Conservation (phyloP, 2,329 filamentous ascomycete genomes). For the Chaetomiaceae sp. region DNA sequence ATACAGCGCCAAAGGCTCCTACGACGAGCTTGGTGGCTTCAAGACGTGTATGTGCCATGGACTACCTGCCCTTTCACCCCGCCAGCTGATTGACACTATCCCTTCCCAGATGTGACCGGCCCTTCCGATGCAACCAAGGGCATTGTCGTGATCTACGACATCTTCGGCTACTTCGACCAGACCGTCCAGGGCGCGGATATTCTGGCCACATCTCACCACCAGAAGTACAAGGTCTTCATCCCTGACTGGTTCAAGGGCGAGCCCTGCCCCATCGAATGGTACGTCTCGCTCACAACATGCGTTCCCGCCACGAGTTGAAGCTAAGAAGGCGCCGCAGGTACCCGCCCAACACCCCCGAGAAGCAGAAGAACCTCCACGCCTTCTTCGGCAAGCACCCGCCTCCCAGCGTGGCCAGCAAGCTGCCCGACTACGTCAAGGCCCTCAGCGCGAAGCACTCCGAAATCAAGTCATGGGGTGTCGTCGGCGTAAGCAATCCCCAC, state of each 20-base stretch:
- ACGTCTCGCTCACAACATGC: constrained; percentile 8
- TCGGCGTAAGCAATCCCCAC: constrained; percentile 47
- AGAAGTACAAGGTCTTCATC: constrained; percentile 80
- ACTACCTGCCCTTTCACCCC: not conserved
- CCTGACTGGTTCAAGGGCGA: constrained; percentile 86
- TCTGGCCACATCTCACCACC: constrained; percentile 50
- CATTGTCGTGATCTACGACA: constrained; percentile 60
- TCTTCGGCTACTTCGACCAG: constrained; percentile 68
- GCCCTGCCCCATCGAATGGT: constrained; percentile 54
- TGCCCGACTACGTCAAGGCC: constrained; percentile 53
- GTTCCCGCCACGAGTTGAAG: not conserved
- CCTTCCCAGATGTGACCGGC: constrained; percentile 42
- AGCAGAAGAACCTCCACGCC: constrained; percentile 52
- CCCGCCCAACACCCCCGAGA: constrained; percentile 61
- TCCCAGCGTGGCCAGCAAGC: constrained; percentile 42
- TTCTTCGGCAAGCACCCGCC: constrained; percentile 55
- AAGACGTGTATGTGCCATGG: constrained; percentile 41
- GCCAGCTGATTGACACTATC: not conserved
- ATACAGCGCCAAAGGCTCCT: constrained; percentile 44
- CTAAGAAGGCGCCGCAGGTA: constrained; percentile 38
- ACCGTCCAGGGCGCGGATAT: constrained; percentile 68
- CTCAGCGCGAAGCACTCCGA: constrained; percentile 48
- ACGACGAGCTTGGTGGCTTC: constrained; percentile 40
- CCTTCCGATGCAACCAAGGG: constrained; percentile 49
- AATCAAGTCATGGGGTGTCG: constrained; percentile 55